Evolutionary conservation across 805 yeast species (phyloP), one percentile per base, ranked within the genome.

Genomic region (Candida ascalaphidarum): DNA sequence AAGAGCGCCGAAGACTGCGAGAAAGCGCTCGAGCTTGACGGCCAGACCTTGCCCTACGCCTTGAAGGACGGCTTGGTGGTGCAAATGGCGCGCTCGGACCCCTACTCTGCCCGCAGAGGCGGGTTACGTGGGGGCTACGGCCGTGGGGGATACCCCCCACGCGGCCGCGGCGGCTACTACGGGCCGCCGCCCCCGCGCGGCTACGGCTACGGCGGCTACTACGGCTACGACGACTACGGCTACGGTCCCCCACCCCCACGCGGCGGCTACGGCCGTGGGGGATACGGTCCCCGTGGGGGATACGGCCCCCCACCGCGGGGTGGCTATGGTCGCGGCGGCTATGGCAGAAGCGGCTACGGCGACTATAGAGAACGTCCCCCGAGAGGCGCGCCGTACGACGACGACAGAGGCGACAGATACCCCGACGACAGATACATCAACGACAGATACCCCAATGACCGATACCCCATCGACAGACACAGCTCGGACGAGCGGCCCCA

Each of bases 61-160:
- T 41, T 49, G 24, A 50, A 51, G 14, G 61, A 52, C 15, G 68
- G 66, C 4, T 52, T 74, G 34, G 60, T 54, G 14, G 74, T 74
- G 17, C 74, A 73, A 49, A 54, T 68, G 52, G 80, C 80, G 7
- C 65, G 67, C 41, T 68, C 74, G 11, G 70, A 70, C 35, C 77
- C 79, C 5, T 65, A 55, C 35, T 50, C 61, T 9, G 38, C 50
- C 11, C 57, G 70, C 47, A 39, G 57, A 28, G 55, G 58, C 11
- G 39, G 48, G 3, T 36, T 31, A 17, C 41, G 61, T 42, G 53
- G 60, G 10, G 22, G 25, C 8, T 25, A 32, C 19, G 37, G 37
- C n/a, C 17, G 35, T 24, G 35, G 38, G 11, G n/a, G n/a, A n/a
- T n/a, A n/a, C n/a, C n/a, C n/a, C n/a, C n/a, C n/a, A n/a, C 45